Evolutionary conservation across 805 yeast species (phyloP).

Genomic region (Hemisphaericaspora nanyangensis): DNA sequence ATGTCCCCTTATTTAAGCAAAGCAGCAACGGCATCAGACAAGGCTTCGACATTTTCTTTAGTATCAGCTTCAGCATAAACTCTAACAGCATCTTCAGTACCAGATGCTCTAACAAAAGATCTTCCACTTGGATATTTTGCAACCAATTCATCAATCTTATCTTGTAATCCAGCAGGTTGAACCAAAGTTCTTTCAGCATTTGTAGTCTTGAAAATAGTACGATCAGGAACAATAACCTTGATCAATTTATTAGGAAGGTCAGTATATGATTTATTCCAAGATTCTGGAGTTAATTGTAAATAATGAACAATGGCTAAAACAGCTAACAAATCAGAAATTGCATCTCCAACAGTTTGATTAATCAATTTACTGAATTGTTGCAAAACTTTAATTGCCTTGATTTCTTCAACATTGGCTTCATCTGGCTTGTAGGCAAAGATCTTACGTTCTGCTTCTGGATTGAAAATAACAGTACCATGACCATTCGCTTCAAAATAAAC

Average conservation of each 20-base stretch:
- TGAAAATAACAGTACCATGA: conserved; percentile 93
- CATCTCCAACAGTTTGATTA: conserved; percentile 98
- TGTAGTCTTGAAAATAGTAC: conserved; percentile 75
- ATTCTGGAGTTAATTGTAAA: conserved; percentile 53
- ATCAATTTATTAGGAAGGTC: conserved; percentile 85
- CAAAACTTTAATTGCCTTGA: conserved; percentile 50
- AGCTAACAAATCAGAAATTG: conserved; percentile 84
- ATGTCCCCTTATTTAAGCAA: conserved; percentile 23
- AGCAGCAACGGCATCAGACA: conserved; percentile 25
- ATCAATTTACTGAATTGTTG: conserved; percentile 64
- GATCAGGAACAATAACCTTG: conserved; percentile 80
- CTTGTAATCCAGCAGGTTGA: conserved; percentile 76
- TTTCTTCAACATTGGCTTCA: conserved; percentile 37
- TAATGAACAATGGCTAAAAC: conserved; percentile 63
- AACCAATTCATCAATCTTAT: conserved; percentile 63
- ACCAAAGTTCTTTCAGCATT: conserved; percentile 84
- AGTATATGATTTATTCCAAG: conserved; percentile 73
- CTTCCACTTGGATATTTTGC: conserved; percentile 57
- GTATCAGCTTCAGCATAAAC: conserved; percentile 86
- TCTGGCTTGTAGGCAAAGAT: conserved; percentile 31
- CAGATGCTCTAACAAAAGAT: conserved; percentile 93
- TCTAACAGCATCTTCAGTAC: conserved; percentile 96
- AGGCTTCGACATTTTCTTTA: conserved; percentile 24
- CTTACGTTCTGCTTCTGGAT: conserved; percentile 42
- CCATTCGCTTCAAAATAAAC: conserved; percentile 98